These are phyloP conservation scores for Hymenochaete sp. DNA, from an alignment of 1,284 basidiomycete genomes.

Conservation along the genomic window DNA sequence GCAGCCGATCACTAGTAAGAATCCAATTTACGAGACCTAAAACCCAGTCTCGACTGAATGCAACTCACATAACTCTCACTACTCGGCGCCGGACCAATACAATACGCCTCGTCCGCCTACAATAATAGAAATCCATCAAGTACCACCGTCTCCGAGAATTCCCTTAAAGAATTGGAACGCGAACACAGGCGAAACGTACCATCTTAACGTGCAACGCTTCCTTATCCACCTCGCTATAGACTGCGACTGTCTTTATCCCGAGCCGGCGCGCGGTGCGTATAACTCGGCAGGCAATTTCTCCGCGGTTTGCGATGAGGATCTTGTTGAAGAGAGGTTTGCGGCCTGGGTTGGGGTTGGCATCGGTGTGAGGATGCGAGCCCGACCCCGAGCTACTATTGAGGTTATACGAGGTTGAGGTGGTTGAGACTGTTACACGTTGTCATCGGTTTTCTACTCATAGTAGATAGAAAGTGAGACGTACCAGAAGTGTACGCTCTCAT, in stretches of 20 bases:
- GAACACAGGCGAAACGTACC: slow-evolving; percentile 31
- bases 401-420: no score
- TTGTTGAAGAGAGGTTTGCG: slow-evolving; percentile 17
- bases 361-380: no score
- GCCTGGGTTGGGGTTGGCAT: no score
- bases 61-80: slow-evolving; percentile 79
- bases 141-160: no score
- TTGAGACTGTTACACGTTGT: no score
- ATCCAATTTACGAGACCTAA: no score
- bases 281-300: slow-evolving; percentile 91
- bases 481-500: no score
- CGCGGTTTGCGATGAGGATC: slow-evolving; percentile 72
- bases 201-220: slow-evolving; percentile 71
- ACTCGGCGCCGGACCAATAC: slow-evolving; percentile 85
- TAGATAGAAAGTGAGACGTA: no score
- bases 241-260: slow-evolving; percentile 83
- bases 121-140: not conserved
- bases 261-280: slow-evolving; percentile 84
- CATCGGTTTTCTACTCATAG: no score
- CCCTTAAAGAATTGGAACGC: not conserved
- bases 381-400: no score
- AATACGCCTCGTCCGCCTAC: slow-evolving; percentile 93
- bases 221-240: slow-evolving; percentile 81
- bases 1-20: not conserved
- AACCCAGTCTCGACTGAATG: no score